Base-by-base conservation (phyloP, 371 early-diverging fungal genomes). In the Zopfochytrium polystomum region DNA sequence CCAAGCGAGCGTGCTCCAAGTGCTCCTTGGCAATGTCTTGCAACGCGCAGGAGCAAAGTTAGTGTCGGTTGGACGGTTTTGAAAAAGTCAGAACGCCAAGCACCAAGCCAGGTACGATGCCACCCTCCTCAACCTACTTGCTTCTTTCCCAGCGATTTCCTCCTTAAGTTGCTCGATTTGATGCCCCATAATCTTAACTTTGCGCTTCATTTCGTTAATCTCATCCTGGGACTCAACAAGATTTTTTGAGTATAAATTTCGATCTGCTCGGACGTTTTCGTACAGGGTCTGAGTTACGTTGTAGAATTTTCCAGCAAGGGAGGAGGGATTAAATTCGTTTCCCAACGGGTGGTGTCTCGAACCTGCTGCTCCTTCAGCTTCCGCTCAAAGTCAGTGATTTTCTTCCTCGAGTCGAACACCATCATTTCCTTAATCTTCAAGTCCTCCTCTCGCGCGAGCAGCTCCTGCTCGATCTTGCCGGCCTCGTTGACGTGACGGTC, bases 321-420 rank as follows among this genome's bases (percentile, higher is more conserved):
- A 33, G n/a, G 57, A 33, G 47, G 31, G 26, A 33, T 11, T 18
- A 29, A 53, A 2, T 25, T 2, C n/a, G 27, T 52, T 51, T 50
- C 32, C 7, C 9, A 4, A 15, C 43, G 20, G 18, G 43, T 43
- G n/a, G 18, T 54, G 32, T 52, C 30, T 7, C 50, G 31, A 9
- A 71, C 73, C 65, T 80, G 80, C 53, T 80, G 80, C 45, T 79
- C 71, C 63, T 81, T 80, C 31, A 81, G 63, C 55, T 80, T 80
- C 26, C 66, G 68, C 54, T 81, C 80, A 25, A 74, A 53, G 31
- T 81, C 75, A 26, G 58, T 61, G 31, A 77, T 76, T 60, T 81
- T 74, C 55, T 74, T 73, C 29, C 78, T 58, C 30, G 63, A 67
- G 33, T 80, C 80, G 57, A 71, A 79, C 13, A 79, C 66, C 66